Evolutionary conservation across 345 rosid species (phyloP), one percentile per base, ranked within the genome.

Genomic region (Lepidium aucheri): DNA sequence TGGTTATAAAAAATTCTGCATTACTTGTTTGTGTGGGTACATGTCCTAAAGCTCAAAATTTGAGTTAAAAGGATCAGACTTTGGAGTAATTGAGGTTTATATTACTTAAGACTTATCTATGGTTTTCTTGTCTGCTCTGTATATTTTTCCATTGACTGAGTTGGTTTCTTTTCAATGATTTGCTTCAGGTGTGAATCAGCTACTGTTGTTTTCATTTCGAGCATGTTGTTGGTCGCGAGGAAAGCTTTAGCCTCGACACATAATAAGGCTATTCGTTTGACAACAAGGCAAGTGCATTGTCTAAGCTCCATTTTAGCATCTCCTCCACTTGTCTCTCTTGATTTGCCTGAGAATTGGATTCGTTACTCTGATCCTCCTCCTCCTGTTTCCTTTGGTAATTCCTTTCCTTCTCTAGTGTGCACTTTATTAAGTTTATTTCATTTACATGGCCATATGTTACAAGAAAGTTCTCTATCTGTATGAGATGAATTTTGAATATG

Each of bases 321-420:
- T 60, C 96, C 97, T 16, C 79, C 96, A 41, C 94, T 86, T 9
- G 77, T 84, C 44, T 84, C 94, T 56, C 83, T 90, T 26, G 96
- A 93, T 72, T 63, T 88, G 26, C 90, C 94, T 0, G 96, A 90
- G 14, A 64, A 70, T 53, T 86, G 97, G 96, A 50, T 36, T 69
- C 74, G 81, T 44, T 28, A 44, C 41, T 35, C 40, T 18, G 68
- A 47, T 49, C 56, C 44, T 51, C 60, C 68, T 9, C 67, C 81
- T 9, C 32, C 72, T 43, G 60, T 14, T 8, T 9, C 61, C 7
- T 73, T 22, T 45, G 74, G 87, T 84, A 74, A 81, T 51, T 50
- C 47, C 24, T 26, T 56, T 3, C 38, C 18, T 53, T 7, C 47
- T 40, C 34, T 26, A 17, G 3, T 53, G 30, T 30, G 36, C 16